Evolutionary conservation across 805 yeast species (phyloP).

Genomic region (Metschnikowia bowlesiae): DNA sequence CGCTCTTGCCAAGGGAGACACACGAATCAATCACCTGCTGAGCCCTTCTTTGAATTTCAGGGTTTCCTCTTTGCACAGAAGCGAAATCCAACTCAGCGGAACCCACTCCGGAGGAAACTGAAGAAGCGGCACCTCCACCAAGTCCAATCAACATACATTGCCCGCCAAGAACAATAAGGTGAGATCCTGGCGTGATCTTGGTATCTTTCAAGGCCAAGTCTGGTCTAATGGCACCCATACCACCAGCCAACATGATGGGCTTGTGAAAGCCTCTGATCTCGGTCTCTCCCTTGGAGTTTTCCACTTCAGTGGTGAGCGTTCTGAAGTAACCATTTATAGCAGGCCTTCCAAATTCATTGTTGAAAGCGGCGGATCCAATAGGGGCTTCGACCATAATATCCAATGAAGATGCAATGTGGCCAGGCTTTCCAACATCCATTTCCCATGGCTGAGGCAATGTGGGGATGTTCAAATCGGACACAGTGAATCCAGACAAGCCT

Average conservation of each 20-base stretch:
- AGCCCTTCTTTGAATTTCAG: constrained; percentile 98
- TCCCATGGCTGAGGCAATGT: constrained; percentile 93
- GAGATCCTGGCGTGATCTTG: constrained; percentile 86
- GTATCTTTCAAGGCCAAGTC: constrained; percentile 83
- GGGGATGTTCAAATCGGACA: constrained; percentile 87
- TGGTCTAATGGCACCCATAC: constrained; percentile 95
- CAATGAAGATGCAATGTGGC: constrained; percentile 86
- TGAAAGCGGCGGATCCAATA: constrained; percentile 95
- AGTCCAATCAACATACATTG: constrained; percentile 96
- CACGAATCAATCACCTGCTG: constrained; percentile 97
- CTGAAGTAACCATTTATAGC: constrained; percentile 95
- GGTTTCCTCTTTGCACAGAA: constrained; percentile 98
- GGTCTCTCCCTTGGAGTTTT: constrained; percentile 52
- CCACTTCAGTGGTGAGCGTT: constrained; percentile 80
- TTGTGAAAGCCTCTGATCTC: constrained; percentile 96
- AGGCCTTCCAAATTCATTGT: constrained; percentile 98
- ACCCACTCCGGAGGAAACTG: constrained; percentile 93
- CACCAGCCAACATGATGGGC: constrained; percentile 99
- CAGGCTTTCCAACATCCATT: constrained; percentile 80
- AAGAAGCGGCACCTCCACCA: constrained; percentile 99
- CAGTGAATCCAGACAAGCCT: constrained; percentile 90
- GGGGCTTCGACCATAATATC: constrained; percentile 98
- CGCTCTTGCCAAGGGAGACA: constrained; percentile 64
- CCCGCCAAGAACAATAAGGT: constrained; percentile 92
- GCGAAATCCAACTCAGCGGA: constrained; percentile 97